Percentiles rank a stretch among this genome's conserved stretches.
Evolutionary conservation across 2,329 filamentous ascomycete species (phyloP).

Genomic region (Albophoma yamanashiensis): DNA sequence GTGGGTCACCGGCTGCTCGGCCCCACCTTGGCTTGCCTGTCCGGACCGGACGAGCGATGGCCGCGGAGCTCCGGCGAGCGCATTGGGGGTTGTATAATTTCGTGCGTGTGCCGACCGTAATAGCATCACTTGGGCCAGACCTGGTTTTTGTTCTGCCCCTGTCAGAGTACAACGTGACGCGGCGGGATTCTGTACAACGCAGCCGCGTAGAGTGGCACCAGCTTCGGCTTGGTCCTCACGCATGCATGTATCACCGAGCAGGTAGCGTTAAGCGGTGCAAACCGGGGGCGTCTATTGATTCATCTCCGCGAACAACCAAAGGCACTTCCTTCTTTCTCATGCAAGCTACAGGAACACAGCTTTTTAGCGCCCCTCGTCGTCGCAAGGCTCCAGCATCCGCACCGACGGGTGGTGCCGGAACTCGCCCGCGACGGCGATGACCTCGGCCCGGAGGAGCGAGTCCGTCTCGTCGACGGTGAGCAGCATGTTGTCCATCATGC

Average conservation of each 20-base stretch:
- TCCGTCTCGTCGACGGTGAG: not conserved
- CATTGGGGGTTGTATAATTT: not conserved
- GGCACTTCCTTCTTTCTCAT: no score
- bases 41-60: not conserved
- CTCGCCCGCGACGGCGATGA: not conserved
- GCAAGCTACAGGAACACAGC: no score
- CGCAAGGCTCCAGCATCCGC: not conserved
- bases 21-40: not conserved
- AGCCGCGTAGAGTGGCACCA: not conserved
- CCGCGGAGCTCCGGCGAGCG: not conserved
- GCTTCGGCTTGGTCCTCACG: not conserved
- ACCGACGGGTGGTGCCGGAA: not conserved
- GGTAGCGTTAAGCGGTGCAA: not conserved
- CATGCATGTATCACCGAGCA: not conserved
- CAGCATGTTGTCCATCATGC: not conserved
- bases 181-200: no score
- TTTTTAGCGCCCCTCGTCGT: not conserved
- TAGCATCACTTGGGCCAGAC: not conserved
- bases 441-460: not conserved
- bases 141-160: not conserved
- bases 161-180: no score
- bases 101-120: not conserved
- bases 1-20: not conserved
- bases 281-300: not conserved
- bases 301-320: not conserved